Base-by-base conservation (phyloP, 176 grass and related monocot genomes). In the Oryza rufipogon region DNA sequence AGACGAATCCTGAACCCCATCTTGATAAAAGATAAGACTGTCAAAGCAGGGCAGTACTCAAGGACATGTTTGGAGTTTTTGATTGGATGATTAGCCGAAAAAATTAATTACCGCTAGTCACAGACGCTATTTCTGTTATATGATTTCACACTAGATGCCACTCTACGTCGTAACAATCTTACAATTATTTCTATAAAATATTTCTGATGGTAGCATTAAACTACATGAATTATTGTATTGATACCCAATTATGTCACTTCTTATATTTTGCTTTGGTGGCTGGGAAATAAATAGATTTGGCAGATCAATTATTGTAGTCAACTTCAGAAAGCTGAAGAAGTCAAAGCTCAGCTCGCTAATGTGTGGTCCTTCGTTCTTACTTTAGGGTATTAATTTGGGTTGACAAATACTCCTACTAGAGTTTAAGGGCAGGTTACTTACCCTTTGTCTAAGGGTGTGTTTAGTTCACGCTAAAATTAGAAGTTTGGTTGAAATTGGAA, bases 191-290 rank as follows among this genome's bases (percentile, higher is more conserved):
- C 13, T 52, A 17, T 1, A 56, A 28, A 30, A 44, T 68, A 66
- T 34, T 68, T 44, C 60, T 26, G 10, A 17, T n/a, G 56, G 22
- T 83, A 46, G 22, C 45, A 52, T 73, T 42, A 23, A 15, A 46
- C 34, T 38, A 12, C 45, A 30, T 65, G 12, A 54, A 39, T 25
- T 14, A 11, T 9, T 9, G 33, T 68, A 39, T 32, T 56, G 11
- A 42, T 30, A 68, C 47, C 72, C 34, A 84, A 78, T 74, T 44
- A 79, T 84, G n/a, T 5, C 32, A 58, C 11, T 78, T 79, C 41
- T 32, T 51, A 78, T 56, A 13, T 52, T 9, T 11, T 72, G 6
- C 8, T 71, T 82, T 51, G 44, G 30, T 22, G 7, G 54, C 4
- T 65, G 32, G 14, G 54, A 79, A 33, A 30, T 52, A 16, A 42